Conservation (phyloP, 768 basidiomycete species). For the Serendipita sp. region DNA sequence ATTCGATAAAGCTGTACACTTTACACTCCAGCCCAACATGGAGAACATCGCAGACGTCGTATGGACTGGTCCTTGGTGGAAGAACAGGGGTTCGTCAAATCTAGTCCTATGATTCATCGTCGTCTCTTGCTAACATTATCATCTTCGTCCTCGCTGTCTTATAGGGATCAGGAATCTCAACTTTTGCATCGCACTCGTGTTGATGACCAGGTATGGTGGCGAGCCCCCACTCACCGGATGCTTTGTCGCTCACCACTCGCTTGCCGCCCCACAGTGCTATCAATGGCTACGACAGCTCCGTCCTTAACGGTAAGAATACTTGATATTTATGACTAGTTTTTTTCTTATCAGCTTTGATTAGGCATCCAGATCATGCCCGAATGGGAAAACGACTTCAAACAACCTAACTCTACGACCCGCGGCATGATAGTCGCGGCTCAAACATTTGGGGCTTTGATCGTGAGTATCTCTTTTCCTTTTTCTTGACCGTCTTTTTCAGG, state of each 20-base stretch:
- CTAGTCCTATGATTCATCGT: background rate
- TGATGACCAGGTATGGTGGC: background rate
- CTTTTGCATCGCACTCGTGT: constrained; percentile 26
- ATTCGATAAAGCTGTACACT: too few species aligned
- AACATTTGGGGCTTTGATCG: background rate
- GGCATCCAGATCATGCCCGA: constrained; percentile 52
- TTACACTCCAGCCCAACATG: background rate
- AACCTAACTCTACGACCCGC: constrained; percentile 21
- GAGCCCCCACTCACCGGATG: background rate
- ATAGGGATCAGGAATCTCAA: constrained; percentile 44
- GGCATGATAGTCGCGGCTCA: background rate
- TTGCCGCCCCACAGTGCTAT: constrained; percentile 38
- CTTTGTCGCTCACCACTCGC: constrained; percentile 22
- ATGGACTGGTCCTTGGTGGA: constrained; percentile 46
- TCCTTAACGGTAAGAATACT: constrained; percentile 32
- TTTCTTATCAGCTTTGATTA: constrained; percentile 13
- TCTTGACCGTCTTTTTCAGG: background rate
- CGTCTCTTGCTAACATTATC: too few species aligned
- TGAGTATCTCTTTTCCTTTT: background rate
- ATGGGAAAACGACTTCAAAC: constrained; percentile 41
- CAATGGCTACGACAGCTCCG: constrained; percentile 53
- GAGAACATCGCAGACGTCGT: constrained; percentile 35
- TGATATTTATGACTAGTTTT: background rate
- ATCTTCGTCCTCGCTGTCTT: background rate
- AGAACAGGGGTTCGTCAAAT: constrained; percentile 32